Conservation (phyloP, 371 early-diverging fungal species). For the Mucor saturninus region DNA sequence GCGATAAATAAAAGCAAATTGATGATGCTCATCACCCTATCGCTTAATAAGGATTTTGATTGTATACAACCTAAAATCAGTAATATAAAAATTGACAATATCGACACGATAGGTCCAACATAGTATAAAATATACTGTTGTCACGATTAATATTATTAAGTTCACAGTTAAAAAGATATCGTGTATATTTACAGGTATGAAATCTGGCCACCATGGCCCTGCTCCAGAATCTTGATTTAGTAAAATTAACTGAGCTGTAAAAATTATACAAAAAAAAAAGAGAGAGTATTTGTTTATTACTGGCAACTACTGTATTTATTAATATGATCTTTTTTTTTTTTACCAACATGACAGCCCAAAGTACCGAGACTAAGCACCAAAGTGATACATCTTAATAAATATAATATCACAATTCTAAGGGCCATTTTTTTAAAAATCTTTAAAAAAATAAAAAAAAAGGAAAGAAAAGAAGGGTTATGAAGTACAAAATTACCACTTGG, state of each 20-base stretch:
- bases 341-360: conserved; percentile 30
- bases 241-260: conserved; percentile 35
- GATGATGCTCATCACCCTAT: conserved; percentile 30
- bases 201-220: conserved; percentile 35
- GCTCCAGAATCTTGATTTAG: conserved; percentile 16
- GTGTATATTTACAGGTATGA: conserved; percentile 32
- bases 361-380: conserved; percentile 17
- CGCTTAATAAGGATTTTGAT: conserved; percentile 30
- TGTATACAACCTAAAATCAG: conserved; percentile 24
- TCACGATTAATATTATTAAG: not conserved
- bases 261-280: not conserved
- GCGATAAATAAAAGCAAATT: conserved; percentile 37
- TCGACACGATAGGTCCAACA: conserved; percentile 44
- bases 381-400: conserved; percentile 6
- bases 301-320: not conserved
- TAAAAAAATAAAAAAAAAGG: not conserved
- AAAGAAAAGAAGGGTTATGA: not conserved
- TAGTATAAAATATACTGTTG: conserved; percentile 49
- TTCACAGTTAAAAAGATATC: not conserved
- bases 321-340: not conserved
- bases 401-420: conserved; percentile 9
- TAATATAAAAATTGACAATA: conserved; percentile 32
- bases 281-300: not conserved
- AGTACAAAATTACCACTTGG: not conserved
- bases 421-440: conserved; percentile 4